Conservation (phyloP, 1,139 yeast species). For the Geotrichum candidum region DNA sequence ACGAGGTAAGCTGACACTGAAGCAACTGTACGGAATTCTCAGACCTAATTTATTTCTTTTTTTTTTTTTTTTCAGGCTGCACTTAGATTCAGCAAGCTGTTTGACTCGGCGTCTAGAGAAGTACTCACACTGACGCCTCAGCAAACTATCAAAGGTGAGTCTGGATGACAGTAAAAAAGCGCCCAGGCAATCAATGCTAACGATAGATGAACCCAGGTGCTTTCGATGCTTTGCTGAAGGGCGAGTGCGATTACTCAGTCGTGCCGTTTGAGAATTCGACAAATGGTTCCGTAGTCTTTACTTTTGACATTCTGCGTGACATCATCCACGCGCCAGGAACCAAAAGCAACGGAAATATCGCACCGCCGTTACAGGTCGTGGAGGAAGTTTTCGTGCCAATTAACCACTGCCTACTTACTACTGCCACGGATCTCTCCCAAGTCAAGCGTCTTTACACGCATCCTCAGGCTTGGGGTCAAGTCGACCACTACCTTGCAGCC, state of each 20-base stretch:
- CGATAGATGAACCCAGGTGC: constrained; percentile 41
- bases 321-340: constrained; percentile 38
- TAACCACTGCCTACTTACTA: constrained; percentile 66
- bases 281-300: constrained; percentile 85
- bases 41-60: not conserved
- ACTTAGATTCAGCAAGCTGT: constrained; percentile 48
- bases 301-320: constrained; percentile 75
- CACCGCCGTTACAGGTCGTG: constrained; percentile 38
- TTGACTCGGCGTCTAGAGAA: constrained; percentile 38
- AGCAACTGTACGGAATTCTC: not conserved
- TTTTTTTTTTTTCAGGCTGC: constrained; percentile 50
- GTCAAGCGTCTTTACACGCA: constrained; percentile 70
- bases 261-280: constrained; percentile 93
- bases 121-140: constrained; percentile 21
- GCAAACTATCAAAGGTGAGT: constrained; percentile 28
- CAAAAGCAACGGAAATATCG: not conserved
- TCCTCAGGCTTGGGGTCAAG: constrained; percentile 98
- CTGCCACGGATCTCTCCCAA: constrained; percentile 38
- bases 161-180: not conserved
- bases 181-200: not conserved
- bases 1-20: constrained; percentile 51
- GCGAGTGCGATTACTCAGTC: constrained; percentile 59
- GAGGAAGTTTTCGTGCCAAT: constrained; percentile 81
- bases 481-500: constrained; percentile 47
- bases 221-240: constrained; percentile 46